Evolutionary conservation across 305 asterid species (phyloP).

Genomic region (Fraxinus ornus): DNA sequence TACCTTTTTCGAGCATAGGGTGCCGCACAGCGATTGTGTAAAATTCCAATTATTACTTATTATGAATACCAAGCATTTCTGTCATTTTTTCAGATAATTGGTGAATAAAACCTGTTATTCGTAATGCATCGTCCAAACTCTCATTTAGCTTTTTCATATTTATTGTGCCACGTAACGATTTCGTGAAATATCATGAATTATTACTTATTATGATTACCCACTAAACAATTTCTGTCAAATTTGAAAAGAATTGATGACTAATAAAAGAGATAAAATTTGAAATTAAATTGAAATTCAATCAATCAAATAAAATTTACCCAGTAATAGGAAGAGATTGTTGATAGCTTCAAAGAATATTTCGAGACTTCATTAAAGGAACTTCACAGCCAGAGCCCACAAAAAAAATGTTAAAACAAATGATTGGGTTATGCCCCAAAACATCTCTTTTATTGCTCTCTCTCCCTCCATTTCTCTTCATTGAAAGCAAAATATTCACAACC

Average conservation of each 20-base stretch:
- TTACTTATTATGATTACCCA: background rate
- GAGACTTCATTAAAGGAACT: background rate
- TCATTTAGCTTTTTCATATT: background rate
- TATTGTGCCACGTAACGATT: background rate
- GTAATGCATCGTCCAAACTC: background rate
- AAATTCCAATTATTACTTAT: background rate
- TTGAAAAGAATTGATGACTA: background rate
- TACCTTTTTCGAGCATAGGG: background rate
- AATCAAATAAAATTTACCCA: background rate
- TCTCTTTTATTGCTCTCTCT: slow-evolving; percentile 27
- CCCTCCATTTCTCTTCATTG: slow-evolving; percentile 41
- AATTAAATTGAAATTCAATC: background rate
- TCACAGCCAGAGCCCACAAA: background rate
- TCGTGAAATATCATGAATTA: background rate
- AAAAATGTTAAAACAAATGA: background rate
- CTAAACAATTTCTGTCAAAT: background rate
- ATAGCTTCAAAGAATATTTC: background rate
- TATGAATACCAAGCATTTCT: background rate
- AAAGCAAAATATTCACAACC: slow-evolving; percentile 34
- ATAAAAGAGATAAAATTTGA: background rate
- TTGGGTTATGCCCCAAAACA: background rate
- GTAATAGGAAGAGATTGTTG: background rate
- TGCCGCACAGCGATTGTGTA: background rate
- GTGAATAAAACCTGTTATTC: background rate
- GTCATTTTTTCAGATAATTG: background rate